Base-by-base conservation (phyloP, 768 basidiomycete genomes). In the Pulveroboletus frians region DNA sequence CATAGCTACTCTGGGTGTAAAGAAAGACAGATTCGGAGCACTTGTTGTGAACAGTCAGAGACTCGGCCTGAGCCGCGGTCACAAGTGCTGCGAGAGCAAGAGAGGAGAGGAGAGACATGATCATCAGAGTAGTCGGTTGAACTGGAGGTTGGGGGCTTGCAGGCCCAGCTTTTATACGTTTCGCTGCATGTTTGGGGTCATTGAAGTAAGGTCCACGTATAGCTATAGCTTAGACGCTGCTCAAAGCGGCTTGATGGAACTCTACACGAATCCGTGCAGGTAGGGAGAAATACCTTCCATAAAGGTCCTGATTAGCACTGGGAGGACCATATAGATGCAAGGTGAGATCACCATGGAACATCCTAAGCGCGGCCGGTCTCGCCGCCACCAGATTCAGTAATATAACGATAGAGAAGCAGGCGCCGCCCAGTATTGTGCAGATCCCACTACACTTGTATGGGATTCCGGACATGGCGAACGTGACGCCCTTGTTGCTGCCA, bases 1-100 rank as follows among this genome's bases (percentile, higher is more conserved):
- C 66, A 13, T 31, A 67, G 44, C 66, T 68, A 18, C 31, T 69
- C 51, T 62, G 58, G 0, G 66, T 70, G 21, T 39, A 61, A 32
- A 70, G 54, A 35, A 70, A 53, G 38, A 70, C 67, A 2, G 57
- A 32, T 23, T 68, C 50, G 20, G 31, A 6, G 31, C 66, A 68
- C 8, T 53, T 45, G 46, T 67, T 67, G 46, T 43, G 40, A 31
- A 67, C 65, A 14, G n/a, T 64, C 39, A 68, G 39, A 20, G 66
- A 70, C 49, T 57, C 56, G 39, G 66, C 69, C 42, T 50, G 55
- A 30, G 53, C 56, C 23, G 56, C 42, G 4, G 52, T 20, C n/a
- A 42, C 56, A 8, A 68, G 21, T 21, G 56, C 55, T 27, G 53
- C 57, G 18, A 63, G 44, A 43, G 54, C 49, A 18, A 66, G 43